Evolutionary conservation across 331 rosid species (phyloP).

Genomic region (Saraca asoca): DNA sequence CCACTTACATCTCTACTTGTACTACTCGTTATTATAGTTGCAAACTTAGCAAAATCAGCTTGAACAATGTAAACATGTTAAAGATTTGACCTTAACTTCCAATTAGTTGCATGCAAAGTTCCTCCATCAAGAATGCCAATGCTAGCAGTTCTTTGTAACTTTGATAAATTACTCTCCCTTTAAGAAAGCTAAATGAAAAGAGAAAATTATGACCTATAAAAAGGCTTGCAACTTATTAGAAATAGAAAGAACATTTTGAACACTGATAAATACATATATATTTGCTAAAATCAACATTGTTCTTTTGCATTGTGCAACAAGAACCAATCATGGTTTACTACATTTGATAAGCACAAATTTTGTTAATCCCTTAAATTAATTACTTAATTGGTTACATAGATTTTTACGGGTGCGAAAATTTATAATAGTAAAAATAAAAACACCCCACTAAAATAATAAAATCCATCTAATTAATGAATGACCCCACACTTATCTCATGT

Average conservation of each 20-base stretch:
- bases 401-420: not conserved
- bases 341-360: not conserved
- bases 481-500: constrained; percentile 54
- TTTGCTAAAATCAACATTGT: too few relatives aligned
- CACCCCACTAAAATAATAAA: not conserved
- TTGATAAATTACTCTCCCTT: constrained; percentile 64
- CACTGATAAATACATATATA: not conserved
- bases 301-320: too few relatives aligned
- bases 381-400: too few relatives aligned
- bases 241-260: not conserved
- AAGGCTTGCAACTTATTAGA: not conserved
- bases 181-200: constrained; percentile 54
- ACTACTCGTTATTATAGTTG: not conserved
- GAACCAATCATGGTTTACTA: not conserved
- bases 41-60: not conserved
- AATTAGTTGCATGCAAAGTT: constrained; percentile 61
- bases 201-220: not conserved
- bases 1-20: not conserved
- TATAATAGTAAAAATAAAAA: not conserved
- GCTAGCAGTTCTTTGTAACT: constrained; percentile 67
- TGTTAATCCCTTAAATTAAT: not conserved
- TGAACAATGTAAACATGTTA: too few relatives aligned
- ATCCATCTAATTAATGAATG: not conserved
- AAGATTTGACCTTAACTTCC: constrained; percentile 81
- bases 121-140: constrained; percentile 74